phyloP scores from a whole-genome alignment of 495 filamentous ascomycete genomes.

The Tricharina praecox region DNA sequence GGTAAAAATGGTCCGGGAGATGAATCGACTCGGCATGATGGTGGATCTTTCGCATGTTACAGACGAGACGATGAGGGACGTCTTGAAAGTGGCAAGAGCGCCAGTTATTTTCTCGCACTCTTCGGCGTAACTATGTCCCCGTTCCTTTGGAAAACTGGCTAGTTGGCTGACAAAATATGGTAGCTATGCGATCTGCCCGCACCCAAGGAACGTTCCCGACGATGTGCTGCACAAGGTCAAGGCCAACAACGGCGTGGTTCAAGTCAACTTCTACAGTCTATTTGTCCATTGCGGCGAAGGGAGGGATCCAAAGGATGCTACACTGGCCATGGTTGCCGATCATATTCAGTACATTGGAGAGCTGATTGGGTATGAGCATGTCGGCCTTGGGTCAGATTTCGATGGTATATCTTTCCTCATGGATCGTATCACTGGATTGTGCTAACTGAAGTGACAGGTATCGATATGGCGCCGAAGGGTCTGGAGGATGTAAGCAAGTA shows the following conservation, averaged over 20 bases:
- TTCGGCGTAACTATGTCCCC: constrained; percentile 29
- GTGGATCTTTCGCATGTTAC: constrained; percentile 56
- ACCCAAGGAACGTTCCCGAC: constrained; percentile 58
- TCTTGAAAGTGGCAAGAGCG: constrained; percentile 42
- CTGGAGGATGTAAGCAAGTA: constrained; percentile 69
- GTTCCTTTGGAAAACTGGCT: too few relatives aligned
- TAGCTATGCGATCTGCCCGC: constrained; percentile 44
- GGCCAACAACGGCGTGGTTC: constrained; percentile 44
- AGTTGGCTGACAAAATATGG: too few relatives aligned
- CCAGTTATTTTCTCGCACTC: constrained; percentile 63
- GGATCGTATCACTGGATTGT: neutral
- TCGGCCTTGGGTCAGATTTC: constrained; percentile 59
- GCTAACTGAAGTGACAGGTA: constrained; percentile 17
- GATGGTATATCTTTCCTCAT: constrained; percentile 37
- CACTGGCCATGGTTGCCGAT: constrained; percentile 57
- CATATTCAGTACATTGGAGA: constrained; percentile 56
- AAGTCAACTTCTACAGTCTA: constrained; percentile 63
- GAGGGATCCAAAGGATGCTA: constrained; percentile 46
- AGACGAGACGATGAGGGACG: constrained; percentile 53
- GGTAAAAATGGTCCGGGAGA: constrained; percentile 48
- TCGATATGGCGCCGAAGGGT: constrained; percentile 38
- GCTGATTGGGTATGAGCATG: constrained; percentile 54
- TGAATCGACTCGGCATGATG: constrained; percentile 68
- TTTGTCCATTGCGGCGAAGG: constrained; percentile 56
- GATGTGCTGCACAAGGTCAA: constrained; percentile 48